Evolutionary conservation across 495 filamentous ascomycete species (phyloP).

Genomic region (Usnea hakonensis): DNA sequence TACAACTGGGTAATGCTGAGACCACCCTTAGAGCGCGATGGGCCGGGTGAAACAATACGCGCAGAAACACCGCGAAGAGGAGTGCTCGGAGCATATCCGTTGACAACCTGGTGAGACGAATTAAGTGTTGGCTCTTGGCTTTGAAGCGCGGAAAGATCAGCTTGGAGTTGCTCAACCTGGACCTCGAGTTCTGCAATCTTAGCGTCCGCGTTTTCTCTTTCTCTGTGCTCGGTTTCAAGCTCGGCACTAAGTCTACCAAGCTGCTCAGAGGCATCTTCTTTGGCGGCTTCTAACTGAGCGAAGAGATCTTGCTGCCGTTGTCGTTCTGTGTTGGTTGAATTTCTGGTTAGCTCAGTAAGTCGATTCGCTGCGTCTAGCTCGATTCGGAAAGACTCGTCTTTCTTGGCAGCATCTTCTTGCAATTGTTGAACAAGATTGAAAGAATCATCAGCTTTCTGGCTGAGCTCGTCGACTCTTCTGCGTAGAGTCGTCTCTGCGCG

Average conservation of each 20-base stretch:
- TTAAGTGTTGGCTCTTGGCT: conserved; percentile 38
- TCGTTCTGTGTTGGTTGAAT: conserved; percentile 72
- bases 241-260: conserved; percentile 71
- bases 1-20: conserved; percentile 62
- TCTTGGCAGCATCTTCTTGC: conserved; percentile 68
- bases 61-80: conserved; percentile 45
- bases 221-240: conserved; percentile 68
- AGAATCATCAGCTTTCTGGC: conserved; percentile 77
- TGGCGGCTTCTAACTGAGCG: conserved; percentile 62
- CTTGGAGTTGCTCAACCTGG: conserved; percentile 60
- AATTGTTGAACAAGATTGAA: conserved; percentile 73
- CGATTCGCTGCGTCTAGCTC: conserved; percentile 74
- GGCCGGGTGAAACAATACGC: conserved; percentile 45
- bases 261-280: conserved; percentile 73
- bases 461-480: conserved; percentile 70
- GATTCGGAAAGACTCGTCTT: conserved; percentile 72
- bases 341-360: conserved; percentile 76
- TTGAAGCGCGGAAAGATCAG: conserved; percentile 41
- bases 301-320: conserved; percentile 77
- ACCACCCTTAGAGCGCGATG: conserved; percentile 48
- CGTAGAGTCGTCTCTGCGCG: conserved; percentile 74
- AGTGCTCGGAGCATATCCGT: conserved; percentile 43
- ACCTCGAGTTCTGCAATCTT: conserved; percentile 68
- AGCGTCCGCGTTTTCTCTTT: conserved; percentile 60
- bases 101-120: conserved; percentile 42